Evolutionary conservation across 148 eudicot genomes (phyloP), one percentile per base, ranked within the genome.

Genomic region (Diospyros lotus): DNA sequence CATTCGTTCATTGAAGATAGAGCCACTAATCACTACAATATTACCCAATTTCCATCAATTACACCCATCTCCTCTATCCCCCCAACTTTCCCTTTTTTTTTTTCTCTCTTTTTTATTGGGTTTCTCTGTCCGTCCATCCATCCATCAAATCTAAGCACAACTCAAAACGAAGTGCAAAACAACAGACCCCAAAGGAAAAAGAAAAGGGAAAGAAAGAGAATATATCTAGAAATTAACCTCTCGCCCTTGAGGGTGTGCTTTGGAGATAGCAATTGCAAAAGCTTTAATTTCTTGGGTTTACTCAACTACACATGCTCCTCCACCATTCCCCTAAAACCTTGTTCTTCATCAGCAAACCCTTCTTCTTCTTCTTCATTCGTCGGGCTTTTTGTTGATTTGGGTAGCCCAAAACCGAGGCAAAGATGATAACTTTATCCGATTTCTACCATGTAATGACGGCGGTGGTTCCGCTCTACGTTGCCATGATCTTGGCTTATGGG

Each of bases 401-500:
- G 28, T 39, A 12, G 9, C 58, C 4, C 53, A 39, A 58, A 58
- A 55, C 10, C 9, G 12, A 56, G 46, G 61, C 65, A 78, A 83
- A 81, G 12, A 94, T 94, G 98, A 94, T 94, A 56, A 86, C 85
- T 9, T 63, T 80, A 6, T 66, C 76, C 15, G 98, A 94, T 64
- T 90, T 94, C 79, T 94, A 94, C 93, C 95, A 94, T 81, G 98
- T 94, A 0, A 92, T 94, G 97, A 91, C 98, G 2, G 97, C 98
- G 0, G 83, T 94, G 13, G 98, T 94, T 5, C 98, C 98, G 2
- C 87, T 94, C 1, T 94, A 94, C 64, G 98, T 91, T 18, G 98
- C 98, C 38, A 94, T 94, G 98, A 84, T 91, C 14, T 74, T 94
- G 9, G 98, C 98, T 1, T 94, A 94, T 55, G 98, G 97, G 4